Evolutionary conservation across 2,329 filamentous ascomycete genomes (phyloP).

Genomic region (Fusarium zealandicum): DNA sequence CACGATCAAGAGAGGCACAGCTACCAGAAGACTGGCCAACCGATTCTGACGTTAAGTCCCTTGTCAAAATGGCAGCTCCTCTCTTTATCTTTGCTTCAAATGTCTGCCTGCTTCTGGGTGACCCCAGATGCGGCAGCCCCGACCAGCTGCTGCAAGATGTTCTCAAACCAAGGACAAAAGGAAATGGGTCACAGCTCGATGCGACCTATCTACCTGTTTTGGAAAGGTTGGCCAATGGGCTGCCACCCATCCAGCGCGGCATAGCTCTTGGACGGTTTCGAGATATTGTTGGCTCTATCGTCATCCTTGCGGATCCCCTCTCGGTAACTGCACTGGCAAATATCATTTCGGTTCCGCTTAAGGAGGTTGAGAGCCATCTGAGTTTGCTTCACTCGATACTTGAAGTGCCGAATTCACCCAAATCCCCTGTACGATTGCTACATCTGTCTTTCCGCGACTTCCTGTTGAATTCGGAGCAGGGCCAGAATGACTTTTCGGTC

Average conservation of each 20-base stretch:
- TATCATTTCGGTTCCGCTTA: background rate
- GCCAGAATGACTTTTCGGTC: constrained; percentile 47
- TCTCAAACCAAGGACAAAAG: constrained; percentile 21
- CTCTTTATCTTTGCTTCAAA: constrained; percentile 50
- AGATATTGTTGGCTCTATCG: constrained; percentile 35
- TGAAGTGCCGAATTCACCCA: background rate
- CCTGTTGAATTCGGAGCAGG: constrained; percentile 43
- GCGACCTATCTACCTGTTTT: constrained; percentile 31
- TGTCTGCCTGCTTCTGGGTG: constrained; percentile 42
- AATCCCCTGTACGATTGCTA: constrained; percentile 6
- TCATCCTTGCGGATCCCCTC: constrained; percentile 37
- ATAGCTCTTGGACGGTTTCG: constrained; percentile 32
- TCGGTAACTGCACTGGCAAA: constrained; percentile 19
- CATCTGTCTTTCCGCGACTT: constrained; percentile 50
- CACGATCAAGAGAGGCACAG: no score
- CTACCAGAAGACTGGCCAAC: no score
- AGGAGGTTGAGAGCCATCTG: constrained; percentile 27
- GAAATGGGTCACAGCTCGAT: constrained; percentile 25
- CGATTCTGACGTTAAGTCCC: background rate
- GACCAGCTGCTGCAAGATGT: constrained; percentile 35
- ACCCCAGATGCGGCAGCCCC: constrained; percentile 28
- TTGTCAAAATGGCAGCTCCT: constrained; percentile 42
- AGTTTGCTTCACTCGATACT: constrained; percentile 29
- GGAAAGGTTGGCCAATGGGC: constrained; percentile 3
- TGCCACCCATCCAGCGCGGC: background rate